Conservation (phyloP, 2,329 filamentous ascomycete genomes). For the Colletotrichum sp. region DNA sequence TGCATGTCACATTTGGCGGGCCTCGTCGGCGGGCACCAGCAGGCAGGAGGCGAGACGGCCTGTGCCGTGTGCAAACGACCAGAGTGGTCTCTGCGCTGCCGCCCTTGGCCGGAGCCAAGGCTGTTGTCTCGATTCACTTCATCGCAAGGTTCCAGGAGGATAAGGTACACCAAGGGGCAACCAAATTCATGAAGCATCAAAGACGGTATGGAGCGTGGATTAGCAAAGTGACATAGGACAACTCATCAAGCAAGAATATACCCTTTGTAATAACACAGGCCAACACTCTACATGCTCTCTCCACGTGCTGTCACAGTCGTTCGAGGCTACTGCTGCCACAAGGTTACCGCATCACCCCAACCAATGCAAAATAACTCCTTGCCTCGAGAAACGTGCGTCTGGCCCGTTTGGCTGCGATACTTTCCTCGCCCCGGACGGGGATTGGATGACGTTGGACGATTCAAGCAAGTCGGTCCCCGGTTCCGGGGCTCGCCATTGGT, state of each 20-base stretch:
- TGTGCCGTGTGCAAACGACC: background rate
- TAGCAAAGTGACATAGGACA: background rate
- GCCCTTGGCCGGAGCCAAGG: background rate
- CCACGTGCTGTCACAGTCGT: background rate
- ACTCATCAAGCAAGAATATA: conserved; percentile 16
- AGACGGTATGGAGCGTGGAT: background rate
- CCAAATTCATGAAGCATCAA: conserved; percentile 7
- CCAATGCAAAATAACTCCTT: background rate
- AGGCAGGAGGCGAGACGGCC: background rate
- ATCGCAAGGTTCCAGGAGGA: background rate
- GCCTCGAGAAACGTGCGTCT: background rate
- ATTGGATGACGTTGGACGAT: conserved; percentile 13
- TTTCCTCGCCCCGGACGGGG: background rate
- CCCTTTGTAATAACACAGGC: conserved; percentile 17
- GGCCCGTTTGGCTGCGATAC: background rate
- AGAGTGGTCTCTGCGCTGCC: background rate
- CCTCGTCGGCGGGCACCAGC: background rate
- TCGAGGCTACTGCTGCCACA: background rate
- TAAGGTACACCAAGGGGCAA: background rate
- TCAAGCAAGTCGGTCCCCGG: background rate
- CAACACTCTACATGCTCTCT: background rate
- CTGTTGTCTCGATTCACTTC: background rate
- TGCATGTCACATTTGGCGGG: background rate
- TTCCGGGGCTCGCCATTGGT: background rate
- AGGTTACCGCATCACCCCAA: background rate